phyloP scores from a whole-genome alignment of 2,329 filamentous ascomycete genomes.

The Aspergillus spinulosporus region DNA sequence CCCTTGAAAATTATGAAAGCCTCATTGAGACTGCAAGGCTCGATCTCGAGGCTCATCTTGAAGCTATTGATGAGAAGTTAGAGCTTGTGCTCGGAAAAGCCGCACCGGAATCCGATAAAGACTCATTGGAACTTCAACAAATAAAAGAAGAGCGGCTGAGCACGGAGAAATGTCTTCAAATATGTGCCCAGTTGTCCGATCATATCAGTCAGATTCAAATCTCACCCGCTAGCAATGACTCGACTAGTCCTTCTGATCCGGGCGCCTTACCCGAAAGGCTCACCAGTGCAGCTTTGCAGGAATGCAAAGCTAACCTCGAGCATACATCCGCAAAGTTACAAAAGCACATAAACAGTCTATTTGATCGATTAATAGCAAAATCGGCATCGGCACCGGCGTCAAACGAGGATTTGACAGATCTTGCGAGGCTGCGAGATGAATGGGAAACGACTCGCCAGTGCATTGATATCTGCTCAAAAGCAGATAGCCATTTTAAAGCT shows the following conservation, averaged over 20 bases:
- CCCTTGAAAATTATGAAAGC: slow-evolving; percentile 25
- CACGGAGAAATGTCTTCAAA: slow-evolving; percentile 34
- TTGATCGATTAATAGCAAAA: slow-evolving; percentile 35
- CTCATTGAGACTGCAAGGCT: slow-evolving; percentile 29
- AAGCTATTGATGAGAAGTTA: slow-evolving; percentile 32
- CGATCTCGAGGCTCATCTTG: slow-evolving; percentile 31
- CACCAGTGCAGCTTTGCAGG: slow-evolving; percentile 35
- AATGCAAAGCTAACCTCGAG: slow-evolving; percentile 37
- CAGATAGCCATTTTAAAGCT: slow-evolving; percentile 29
- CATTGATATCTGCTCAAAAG: slow-evolving; percentile 37
- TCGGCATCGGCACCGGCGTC: slow-evolving; percentile 29
- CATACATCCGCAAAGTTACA: slow-evolving; percentile 32
- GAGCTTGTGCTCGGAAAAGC: slow-evolving; percentile 21
- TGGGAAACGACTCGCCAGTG: slow-evolving; percentile 39
- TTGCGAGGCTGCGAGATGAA: slow-evolving; percentile 37
- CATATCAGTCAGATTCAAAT: slow-evolving; percentile 34
- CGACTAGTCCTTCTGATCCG: slow-evolving; percentile 17
- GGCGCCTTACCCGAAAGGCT: slow-evolving; percentile 30
- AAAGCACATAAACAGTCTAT: slow-evolving; percentile 33
- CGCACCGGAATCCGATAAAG: slow-evolving; percentile 15
- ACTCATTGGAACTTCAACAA: slow-evolving; percentile 25
- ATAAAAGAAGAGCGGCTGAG: slow-evolving; percentile 32
- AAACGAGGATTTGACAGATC: slow-evolving; percentile 32
- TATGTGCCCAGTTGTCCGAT: slow-evolving; percentile 30
- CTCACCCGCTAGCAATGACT: slow-evolving; percentile 15